Evolutionary conservation across 208 protist genomes (phyloP).

Genomic region (Acanthamoeba healyi): DNA sequence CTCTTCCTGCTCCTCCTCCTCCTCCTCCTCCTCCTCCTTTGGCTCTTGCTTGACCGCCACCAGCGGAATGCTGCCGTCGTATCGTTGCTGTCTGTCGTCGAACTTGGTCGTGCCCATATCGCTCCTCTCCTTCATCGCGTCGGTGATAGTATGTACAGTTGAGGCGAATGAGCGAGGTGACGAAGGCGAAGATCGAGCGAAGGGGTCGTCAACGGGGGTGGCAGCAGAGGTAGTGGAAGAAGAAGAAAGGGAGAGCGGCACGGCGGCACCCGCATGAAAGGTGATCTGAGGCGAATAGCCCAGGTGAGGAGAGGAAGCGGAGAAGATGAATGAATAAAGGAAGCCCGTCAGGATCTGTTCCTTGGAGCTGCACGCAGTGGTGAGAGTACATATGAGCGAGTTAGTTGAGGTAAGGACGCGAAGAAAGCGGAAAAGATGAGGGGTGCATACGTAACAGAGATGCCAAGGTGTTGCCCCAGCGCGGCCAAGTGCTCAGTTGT

Average conservation of each 20-base stretch:
- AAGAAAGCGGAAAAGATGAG: background rate
- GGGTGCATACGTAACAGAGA: background rate
- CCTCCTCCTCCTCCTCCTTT: background rate
- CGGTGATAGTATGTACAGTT: background rate
- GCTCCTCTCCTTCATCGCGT: background rate
- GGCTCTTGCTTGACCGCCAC: slow-evolving; percentile 19
- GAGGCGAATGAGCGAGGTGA: background rate
- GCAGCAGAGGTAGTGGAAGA: background rate
- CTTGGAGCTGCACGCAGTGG: background rate
- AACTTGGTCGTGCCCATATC: background rate
- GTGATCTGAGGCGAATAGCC: background rate
- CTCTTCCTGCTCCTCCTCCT: background rate
- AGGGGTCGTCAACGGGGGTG: too few relatives aligned
- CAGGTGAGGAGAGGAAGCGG: background rate
- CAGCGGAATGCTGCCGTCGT: background rate
- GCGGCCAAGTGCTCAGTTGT: background rate
- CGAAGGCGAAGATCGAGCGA: background rate
- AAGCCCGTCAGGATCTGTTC: background rate
- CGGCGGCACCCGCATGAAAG: background rate
- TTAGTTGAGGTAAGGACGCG: background rate
- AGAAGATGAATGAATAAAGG: slow-evolving; percentile 4
- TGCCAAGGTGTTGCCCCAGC: background rate
- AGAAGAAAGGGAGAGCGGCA: background rate
- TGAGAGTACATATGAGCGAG: background rate
- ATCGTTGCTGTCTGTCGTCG: background rate